These are phyloP conservation scores for Aaosphaeria pasadenensis DNA, from an alignment of 2,329 filamentous ascomycete species.

Conservation along the genomic window DNA sequence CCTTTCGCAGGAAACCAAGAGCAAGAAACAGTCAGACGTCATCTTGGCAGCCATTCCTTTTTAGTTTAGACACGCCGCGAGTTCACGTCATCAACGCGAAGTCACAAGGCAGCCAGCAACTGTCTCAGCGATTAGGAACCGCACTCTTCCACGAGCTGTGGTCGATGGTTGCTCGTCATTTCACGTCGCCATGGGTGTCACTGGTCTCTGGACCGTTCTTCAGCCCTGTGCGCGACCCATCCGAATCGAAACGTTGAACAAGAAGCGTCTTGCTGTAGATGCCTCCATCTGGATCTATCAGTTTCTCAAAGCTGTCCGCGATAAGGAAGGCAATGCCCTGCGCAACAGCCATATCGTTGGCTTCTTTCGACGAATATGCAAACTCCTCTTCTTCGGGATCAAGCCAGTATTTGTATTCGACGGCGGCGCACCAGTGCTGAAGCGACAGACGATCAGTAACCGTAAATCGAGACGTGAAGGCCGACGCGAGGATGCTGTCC, in stretches of 20 bases:
- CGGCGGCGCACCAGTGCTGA: constrained; percentile 85
- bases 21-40: no score
- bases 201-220: constrained; percentile 93
- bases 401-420: constrained; percentile 98
- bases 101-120: constrained; percentile 10
- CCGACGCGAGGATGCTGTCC: constrained; percentile 83
- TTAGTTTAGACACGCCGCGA: constrained; percentile 1
- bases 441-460: constrained; percentile 82
- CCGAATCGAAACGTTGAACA: constrained; percentile 93
- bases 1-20: no score
- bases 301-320: constrained; percentile 96
- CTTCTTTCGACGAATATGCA: constrained; percentile 98
- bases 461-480: constrained; percentile 81
- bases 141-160: no score
- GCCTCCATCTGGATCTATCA: constrained; percentile 99
- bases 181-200: constrained; percentile 76
- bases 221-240: constrained; percentile 94
- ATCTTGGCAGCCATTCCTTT: constrained; percentile 1
- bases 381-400: constrained; percentile 94
- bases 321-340: constrained; percentile 95
- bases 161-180: no score
- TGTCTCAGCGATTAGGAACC: no score
- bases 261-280: constrained; percentile 93
- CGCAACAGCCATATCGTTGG: constrained; percentile 95
- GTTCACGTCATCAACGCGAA: constrained; percentile 9